Conservation (phyloP, 2,329 filamentous ascomycete genomes). For the Talaromyces amestolkiae region DNA sequence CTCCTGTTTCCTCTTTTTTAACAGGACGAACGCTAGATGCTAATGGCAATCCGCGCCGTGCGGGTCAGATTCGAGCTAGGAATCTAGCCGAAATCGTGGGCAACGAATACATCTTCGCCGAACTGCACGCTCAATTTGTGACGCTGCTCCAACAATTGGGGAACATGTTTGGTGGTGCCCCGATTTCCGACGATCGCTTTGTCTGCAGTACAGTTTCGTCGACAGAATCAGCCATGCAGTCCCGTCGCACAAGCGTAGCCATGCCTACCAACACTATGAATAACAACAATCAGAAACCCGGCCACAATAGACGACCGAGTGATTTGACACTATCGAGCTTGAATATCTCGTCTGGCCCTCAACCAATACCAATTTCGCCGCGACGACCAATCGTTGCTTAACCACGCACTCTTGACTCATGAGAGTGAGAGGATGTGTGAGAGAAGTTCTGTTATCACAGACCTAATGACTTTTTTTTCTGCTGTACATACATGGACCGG, state of each 20-base stretch:
- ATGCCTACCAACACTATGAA: slow-evolving; percentile 16
- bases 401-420: background rate
- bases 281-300: slow-evolving; percentile 23
- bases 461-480: slow-evolving; percentile 1
- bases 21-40: slow-evolving; percentile 56
- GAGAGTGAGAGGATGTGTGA: background rate
- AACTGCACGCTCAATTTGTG: slow-evolving; percentile 56
- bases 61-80: slow-evolving; percentile 54
- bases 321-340: slow-evolving; percentile 35
- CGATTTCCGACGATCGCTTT: slow-evolving; percentile 43
- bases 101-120: slow-evolving; percentile 58
- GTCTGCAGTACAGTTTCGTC: slow-evolving; percentile 40
- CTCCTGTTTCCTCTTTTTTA: slow-evolving; percentile 58
- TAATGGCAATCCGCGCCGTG: slow-evolving; percentile 53
- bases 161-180: slow-evolving; percentile 45
- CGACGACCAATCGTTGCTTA: slow-evolving; percentile 39
- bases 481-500: slow-evolving; percentile 14
- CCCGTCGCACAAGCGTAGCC: slow-evolving; percentile 28
- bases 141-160: slow-evolving; percentile 49
- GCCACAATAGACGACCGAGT: slow-evolving; percentile 27
- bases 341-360: slow-evolving; percentile 35
- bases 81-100: slow-evolving; percentile 60
- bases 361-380: slow-evolving; percentile 39
- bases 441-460: slow-evolving; percentile 8
- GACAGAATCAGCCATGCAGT: slow-evolving; percentile 25